Evolutionary conservation across 805 yeast genomes (phyloP).

Genomic region (Ascoidea tarda): DNA sequence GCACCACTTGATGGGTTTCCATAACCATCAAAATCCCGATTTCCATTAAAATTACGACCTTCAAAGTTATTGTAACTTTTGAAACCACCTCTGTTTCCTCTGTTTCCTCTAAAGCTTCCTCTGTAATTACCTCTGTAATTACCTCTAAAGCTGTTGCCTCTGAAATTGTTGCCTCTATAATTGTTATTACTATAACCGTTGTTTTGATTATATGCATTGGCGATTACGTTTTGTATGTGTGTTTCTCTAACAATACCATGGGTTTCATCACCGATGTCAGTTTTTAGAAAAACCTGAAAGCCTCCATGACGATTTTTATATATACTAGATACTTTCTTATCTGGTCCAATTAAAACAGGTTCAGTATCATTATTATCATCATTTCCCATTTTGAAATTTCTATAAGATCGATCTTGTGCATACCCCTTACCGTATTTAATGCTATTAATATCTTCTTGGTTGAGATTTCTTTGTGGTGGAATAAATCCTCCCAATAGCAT

Average conservation of each 20-base stretch:
- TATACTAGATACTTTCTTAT: not conserved
- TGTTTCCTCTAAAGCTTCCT: slow-evolving; percentile 10
- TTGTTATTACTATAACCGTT: slow-evolving; percentile 4
- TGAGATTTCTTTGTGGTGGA: slow-evolving; percentile 45
- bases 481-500: slow-evolving; percentile 74
- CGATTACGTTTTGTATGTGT: not conserved
- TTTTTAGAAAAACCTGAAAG: slow-evolving; percentile 6
- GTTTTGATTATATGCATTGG: slow-evolving; percentile 2
- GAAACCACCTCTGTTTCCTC: slow-evolving; percentile 11
- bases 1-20: no score
- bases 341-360: slow-evolving; percentile 2
- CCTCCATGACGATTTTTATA: slow-evolving; percentile 11
- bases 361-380: slow-evolving; percentile 10
- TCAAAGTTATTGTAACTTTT: no score
- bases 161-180: not conserved
- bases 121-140: slow-evolving; percentile 12
- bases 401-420: slow-evolving; percentile 9
- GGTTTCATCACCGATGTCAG: not conserved
- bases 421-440: slow-evolving; percentile 30
- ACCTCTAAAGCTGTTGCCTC: slow-evolving; percentile 8
- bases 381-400: slow-evolving; percentile 9
- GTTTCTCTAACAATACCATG: not conserved
- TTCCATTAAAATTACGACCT: no score
- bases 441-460: slow-evolving; percentile 53
- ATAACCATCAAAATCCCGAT: no score